phyloP scores from a whole-genome alignment of 2,329 filamentous ascomycete species.

The Aspergillus thermomutatus region DNA sequence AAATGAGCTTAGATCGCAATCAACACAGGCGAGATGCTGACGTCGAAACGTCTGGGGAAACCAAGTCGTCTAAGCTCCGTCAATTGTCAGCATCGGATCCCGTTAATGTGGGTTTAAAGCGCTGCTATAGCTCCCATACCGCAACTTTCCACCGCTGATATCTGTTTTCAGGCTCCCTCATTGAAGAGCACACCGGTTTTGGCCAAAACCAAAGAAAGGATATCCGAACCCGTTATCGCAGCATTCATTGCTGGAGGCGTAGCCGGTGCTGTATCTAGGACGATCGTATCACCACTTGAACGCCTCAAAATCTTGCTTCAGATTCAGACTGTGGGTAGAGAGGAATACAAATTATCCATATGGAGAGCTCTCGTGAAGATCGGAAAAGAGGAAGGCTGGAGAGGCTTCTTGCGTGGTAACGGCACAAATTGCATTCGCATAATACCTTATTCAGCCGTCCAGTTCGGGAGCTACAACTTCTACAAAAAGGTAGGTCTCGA shows the following conservation, averaged over 20 bases:
- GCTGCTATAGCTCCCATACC: conserved; percentile 1
- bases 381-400: conserved; percentile 96
- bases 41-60: conserved; percentile 15
- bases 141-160: conserved; percentile 1
- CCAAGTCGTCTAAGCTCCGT: conserved; percentile 17
- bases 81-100: conserved; percentile 19
- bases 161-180: conserved; percentile 17
- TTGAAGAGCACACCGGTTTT: conserved; percentile 16
- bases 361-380: conserved; percentile 88
- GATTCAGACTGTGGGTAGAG: conserved; percentile 82
- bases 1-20: conserved; percentile 37
- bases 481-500: conserved; percentile 74
- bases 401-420: conserved; percentile 95
- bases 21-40: conserved; percentile 20
- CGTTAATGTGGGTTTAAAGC: conserved; percentile 19
- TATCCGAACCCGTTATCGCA: conserved; percentile 82
- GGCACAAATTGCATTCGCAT: conserved; percentile 98
- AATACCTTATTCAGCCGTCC: conserved; percentile 94
- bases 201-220: conserved; percentile 26
- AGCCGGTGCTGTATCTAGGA: conserved; percentile 94
- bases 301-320: conserved; percentile 97
- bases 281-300: conserved; percentile 93
- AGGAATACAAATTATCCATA: conserved; percentile 91
- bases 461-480: conserved; percentile 97
- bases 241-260: conserved; percentile 93